phyloP scores from a whole-genome alignment of 192 early-diverging fungal species.

The Diversispora eburnea region DNA sequence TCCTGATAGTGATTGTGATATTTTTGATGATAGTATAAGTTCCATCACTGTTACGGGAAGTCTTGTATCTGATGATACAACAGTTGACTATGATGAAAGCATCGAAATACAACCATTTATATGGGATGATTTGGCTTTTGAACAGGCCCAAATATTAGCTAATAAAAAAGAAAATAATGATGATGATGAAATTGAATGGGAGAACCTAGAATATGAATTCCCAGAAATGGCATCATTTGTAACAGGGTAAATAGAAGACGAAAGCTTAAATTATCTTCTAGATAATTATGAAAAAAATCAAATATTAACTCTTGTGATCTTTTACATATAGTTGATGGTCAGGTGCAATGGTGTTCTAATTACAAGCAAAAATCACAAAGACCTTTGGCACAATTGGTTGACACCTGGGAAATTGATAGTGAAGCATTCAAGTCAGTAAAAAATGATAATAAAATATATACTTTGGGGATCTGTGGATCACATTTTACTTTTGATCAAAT shows the following conservation, averaged over 20 bases:
- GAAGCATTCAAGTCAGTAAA: not conserved
- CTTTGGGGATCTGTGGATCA: not conserved
- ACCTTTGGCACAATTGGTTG: slow-evolving; percentile 3
- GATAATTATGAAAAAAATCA: not conserved
- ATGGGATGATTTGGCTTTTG: not conserved
- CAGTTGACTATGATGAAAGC: not conserved
- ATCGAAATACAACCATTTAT: not conserved
- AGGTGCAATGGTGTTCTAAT: not conserved
- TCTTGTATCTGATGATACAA: not conserved
- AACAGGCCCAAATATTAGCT: not conserved
- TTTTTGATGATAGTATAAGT: slow-evolving; percentile 1
- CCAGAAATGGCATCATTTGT: not conserved
- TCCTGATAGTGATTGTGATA: too few relatives aligned
- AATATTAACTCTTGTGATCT: not conserved
- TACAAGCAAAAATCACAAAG: not conserved
- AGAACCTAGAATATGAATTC: not conserved
- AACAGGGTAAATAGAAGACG: not conserved
- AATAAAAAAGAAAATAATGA: not conserved
- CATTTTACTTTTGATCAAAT: slow-evolving; percentile 13
- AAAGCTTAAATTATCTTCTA: not conserved
- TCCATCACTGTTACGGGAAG: not conserved
- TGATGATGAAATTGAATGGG: not conserved
- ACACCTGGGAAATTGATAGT: slow-evolving; percentile 11
- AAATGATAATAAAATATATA: not conserved
- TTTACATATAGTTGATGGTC: not conserved